phyloP scores from a whole-genome alignment of 176 grass and related monocot genomes.

The Carex parvula region DNA sequence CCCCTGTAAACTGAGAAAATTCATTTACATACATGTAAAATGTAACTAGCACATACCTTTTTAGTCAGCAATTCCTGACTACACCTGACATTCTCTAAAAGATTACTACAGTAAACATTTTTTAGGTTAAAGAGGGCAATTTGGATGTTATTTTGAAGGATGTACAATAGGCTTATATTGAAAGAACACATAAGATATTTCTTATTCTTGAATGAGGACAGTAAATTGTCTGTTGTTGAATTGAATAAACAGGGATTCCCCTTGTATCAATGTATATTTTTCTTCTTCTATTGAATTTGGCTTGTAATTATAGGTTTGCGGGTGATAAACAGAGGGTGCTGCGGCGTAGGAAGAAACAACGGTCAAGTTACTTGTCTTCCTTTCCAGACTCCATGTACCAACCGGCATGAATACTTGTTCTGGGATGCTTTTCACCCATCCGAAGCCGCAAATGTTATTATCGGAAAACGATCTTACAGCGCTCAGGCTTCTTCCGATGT shows the following conservation, averaged over 20 bases:
- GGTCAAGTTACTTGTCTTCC: conserved; percentile 91
- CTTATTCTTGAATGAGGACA: neutral
- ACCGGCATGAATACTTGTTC: conserved; percentile 80
- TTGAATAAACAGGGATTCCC: neutral
- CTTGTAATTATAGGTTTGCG: conserved; percentile 41
- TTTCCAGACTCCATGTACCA: conserved; percentile 69
- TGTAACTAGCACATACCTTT: neutral
- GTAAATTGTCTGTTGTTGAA: neutral
- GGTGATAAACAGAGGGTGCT: conserved; percentile 71
- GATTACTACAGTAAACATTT: neutral
- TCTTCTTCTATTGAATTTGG: neutral
- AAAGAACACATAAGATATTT: neutral
- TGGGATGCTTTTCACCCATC: conserved; percentile 97
- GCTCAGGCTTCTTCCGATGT: conserved; percentile 52
- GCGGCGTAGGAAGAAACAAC: conserved; percentile 97
- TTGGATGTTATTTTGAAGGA: neutral
- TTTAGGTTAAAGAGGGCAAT: neutral
- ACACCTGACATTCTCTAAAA: neutral
- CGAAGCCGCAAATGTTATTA: conserved; percentile 70
- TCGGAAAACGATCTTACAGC: conserved; percentile 61
- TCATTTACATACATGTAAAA: neutral
- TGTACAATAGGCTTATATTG: neutral
- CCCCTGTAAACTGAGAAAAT: neutral
- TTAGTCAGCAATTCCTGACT: neutral
- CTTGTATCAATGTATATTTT: neutral